Evolutionary conservation across 108 stramenopile genomes (phyloP).

Genomic region (Licmophora abbreviata): DNA sequence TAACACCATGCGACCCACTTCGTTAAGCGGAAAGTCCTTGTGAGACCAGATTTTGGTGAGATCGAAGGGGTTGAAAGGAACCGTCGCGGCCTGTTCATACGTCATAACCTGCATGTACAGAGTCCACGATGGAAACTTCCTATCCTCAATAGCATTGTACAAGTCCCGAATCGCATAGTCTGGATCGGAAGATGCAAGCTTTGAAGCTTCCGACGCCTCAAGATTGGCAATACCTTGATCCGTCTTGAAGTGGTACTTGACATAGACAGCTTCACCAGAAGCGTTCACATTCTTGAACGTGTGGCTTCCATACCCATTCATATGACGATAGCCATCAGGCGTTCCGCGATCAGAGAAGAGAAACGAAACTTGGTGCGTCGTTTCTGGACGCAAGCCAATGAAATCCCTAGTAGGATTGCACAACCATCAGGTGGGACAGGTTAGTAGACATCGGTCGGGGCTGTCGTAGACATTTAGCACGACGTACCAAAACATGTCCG

Average conservation of each 20-base stretch:
- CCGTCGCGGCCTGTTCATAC: too few relatives aligned
- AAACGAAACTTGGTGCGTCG: conserved; percentile 53
- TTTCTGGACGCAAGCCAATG: too few relatives aligned
- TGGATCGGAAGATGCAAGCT: conserved; percentile 33
- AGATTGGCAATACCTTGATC: conserved; percentile 66
- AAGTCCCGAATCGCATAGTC: conserved; percentile 58
- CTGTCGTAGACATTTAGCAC: too few relatives aligned
- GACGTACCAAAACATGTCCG: too few relatives aligned
- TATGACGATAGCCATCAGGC: conserved; percentile 47
- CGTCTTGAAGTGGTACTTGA: conserved; percentile 73
- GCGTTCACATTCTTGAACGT: conserved; percentile 65
- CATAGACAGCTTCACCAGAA: conserved; percentile 37
- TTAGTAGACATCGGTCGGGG: too few relatives aligned
- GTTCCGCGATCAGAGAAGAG: conserved; percentile 54
- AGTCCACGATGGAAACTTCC: conserved; percentile 47
- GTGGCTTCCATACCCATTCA: conserved; percentile 67
- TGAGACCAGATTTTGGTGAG: too few relatives aligned
- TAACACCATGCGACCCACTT: too few relatives aligned
- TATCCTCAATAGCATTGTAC: conserved; percentile 58
- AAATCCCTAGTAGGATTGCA: too few relatives aligned
- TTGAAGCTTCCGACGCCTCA: conserved; percentile 21
- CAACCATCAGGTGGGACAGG: too few relatives aligned
- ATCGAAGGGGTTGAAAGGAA: too few relatives aligned
- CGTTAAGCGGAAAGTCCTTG: too few relatives aligned
- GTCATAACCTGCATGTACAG: too few relatives aligned